Evolutionary conservation across 192 early-diverging fungal species (phyloP).

Genomic region (Backusella sp.): DNA sequence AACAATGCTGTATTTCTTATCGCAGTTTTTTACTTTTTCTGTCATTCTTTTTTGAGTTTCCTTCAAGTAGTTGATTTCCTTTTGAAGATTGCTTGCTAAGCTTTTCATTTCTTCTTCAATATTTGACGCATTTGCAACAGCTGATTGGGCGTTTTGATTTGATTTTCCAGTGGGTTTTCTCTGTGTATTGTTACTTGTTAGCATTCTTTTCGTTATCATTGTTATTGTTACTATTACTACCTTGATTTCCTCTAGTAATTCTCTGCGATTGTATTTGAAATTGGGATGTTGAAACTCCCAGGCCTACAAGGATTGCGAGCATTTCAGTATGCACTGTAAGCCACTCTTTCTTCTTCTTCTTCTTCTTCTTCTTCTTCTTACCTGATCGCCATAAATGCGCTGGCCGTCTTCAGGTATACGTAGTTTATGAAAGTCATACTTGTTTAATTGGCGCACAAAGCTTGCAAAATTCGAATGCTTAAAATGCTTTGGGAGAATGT

Average conservation of each 20-base stretch:
- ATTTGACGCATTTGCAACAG: background rate
- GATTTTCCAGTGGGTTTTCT: conserved; percentile 18
- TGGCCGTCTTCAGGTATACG: conserved; percentile 51
- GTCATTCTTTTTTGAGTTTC: conserved; percentile 43
- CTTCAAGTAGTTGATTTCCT: conserved; percentile 40
- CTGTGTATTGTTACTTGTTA: background rate
- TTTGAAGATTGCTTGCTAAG: conserved; percentile 37
- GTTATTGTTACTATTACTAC: background rate
- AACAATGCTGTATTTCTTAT: conserved; percentile 28
- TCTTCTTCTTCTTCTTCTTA: conserved; percentile 36
- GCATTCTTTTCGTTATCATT: background rate
- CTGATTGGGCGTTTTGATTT: background rate
- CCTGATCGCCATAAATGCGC: conserved; percentile 55
- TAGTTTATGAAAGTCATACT: conserved; percentile 78
- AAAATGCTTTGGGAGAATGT: conserved; percentile 68
- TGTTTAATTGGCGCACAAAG: conserved; percentile 75
- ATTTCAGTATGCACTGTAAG: background rate
- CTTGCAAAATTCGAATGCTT: conserved; percentile 72
- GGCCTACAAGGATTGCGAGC: conserved; percentile 33
- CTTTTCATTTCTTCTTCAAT: conserved; percentile 4
- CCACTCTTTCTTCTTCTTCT: background rate
- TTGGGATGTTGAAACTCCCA: conserved; percentile 75
- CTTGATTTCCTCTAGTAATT: conserved; percentile 55
- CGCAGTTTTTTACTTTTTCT: conserved; percentile 28
- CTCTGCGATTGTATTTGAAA: conserved; percentile 57